Base-by-base conservation (phyloP, 345 rosid species). In the Pugionium dolabratum region DNA sequence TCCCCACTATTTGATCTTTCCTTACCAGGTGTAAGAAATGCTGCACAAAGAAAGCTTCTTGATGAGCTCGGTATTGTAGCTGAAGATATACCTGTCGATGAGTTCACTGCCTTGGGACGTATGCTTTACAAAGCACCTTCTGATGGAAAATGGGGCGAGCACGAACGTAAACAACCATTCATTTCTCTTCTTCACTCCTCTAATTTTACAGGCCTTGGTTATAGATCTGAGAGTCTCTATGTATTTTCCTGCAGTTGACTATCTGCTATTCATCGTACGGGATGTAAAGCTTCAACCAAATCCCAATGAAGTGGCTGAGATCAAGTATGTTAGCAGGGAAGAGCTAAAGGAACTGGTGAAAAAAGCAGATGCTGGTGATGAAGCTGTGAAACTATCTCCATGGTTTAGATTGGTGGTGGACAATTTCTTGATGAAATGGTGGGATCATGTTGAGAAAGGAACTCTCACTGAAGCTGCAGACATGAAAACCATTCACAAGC, bases 71-170 rank as follows among this genome's bases (percentile, higher is more conserved):
- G 96, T 62, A 91, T 91, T 64, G 78, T 80, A 51, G 87, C 97
- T 35, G 87, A 80, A 64, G 95, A 88, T 76, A 80, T 91, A 46
- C 96, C 97, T 1, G 87, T 86, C 10, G 91, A 86, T 74, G 79
- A 91, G 55, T 91, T 91, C 63, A 78, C 37, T 51, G 71, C 90
- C 0, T 66, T 91, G 47, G 84, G 88, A 10, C 88, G 98, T 42
- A 85, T 89, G 0, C 86, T 85, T 26, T 91, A 91, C 80, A 91
- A 89, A 83, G 96, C 96, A 50, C 92, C 98, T 78, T 91, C 96
- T 36, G 98, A 89, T 69, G 96, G 96, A 64, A 86, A 85, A 70
- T 91, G 98, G 98, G 98, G 96, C 34, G 96, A 91, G 78, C 98
- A 91, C 62, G 95, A 91, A 85, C 84, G 98, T 91, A 83, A 79